Conservation (phyloP, 2,329 filamentous ascomycete species). For the Ceratocystis variospora region DNA sequence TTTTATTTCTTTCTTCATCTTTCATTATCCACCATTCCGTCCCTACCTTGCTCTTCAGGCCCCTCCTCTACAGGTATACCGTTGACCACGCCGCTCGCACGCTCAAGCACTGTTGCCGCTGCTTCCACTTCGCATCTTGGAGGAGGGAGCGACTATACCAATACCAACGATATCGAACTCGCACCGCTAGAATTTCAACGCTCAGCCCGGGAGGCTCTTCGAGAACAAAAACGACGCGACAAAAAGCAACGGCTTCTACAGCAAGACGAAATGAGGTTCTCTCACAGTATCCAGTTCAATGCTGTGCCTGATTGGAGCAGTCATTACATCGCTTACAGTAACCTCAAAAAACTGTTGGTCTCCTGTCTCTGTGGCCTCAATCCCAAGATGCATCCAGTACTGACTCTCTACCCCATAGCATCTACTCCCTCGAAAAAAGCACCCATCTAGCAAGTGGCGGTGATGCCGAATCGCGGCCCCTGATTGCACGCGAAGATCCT, state of each 20-base stretch:
- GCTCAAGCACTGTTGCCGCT: background rate
- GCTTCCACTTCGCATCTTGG: slow-evolving; percentile 15
- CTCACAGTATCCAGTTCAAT: slow-evolving; percentile 98
- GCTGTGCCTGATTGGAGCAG: slow-evolving; percentile 99
- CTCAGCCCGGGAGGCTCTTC: slow-evolving; percentile 25
- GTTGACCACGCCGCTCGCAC: slow-evolving; percentile 8
- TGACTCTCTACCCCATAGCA: slow-evolving; percentile 38
- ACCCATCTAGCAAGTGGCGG: slow-evolving; percentile 39
- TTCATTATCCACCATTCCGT: slow-evolving; percentile 27
- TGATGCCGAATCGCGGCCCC: slow-evolving; percentile 73
- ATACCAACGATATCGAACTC: slow-evolving; percentile 30
- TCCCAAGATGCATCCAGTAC: background rate
- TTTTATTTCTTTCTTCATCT: background rate
- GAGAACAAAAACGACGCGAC: slow-evolving; percentile 37
- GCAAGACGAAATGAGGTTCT: slow-evolving; percentile 95
- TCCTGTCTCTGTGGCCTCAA: background rate
- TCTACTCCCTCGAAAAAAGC: slow-evolving; percentile 87
- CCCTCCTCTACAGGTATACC: slow-evolving; percentile 28
- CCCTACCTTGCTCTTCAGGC: slow-evolving; percentile 24
- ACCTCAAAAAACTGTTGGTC: slow-evolving; percentile 89
- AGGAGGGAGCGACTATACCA: slow-evolving; percentile 16
- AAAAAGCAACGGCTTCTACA: slow-evolving; percentile 60
- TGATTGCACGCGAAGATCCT: slow-evolving; percentile 60
- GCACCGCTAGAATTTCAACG: slow-evolving; percentile 21
- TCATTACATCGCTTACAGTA: slow-evolving; percentile 96